These are phyloP conservation scores for Sugiyamaella pinicola DNA, from an alignment of 1,139 yeast species.

Conservation along the genomic window DNA sequence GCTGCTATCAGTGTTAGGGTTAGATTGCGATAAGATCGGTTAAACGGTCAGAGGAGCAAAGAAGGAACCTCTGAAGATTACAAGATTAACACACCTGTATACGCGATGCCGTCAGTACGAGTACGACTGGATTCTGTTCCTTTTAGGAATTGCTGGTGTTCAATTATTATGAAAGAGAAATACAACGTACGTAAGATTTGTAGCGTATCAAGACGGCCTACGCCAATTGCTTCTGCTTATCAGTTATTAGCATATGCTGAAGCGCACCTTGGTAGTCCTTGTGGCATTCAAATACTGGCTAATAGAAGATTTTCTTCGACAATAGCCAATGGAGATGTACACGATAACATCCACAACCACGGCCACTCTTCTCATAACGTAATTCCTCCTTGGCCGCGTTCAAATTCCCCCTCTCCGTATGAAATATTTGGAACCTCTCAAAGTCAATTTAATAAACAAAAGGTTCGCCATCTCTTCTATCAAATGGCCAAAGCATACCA, in stretches of 20 bases:
- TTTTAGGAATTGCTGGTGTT: neutral
- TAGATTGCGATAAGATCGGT: too few relatives aligned
- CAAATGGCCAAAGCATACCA: slow-evolving; percentile 79
- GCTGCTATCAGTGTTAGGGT: too few relatives aligned
- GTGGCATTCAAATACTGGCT: neutral
- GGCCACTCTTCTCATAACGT: neutral
- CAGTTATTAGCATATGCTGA: neutral
- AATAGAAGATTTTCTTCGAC: slow-evolving; percentile 4
- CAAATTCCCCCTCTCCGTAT: slow-evolving; percentile 68
- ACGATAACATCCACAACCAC: neutral
- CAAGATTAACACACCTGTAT: too few relatives aligned
- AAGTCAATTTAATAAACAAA: slow-evolving; percentile 44
- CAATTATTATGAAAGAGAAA: neutral
- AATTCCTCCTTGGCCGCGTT: slow-evolving; percentile 57
- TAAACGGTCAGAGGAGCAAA: too few relatives aligned
- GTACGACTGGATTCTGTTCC: neutral
- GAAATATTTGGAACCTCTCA: slow-evolving; percentile 60
- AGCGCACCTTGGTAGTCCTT: neutral
- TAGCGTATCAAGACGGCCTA: neutral
- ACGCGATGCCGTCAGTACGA: neutral
- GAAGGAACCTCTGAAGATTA: too few relatives aligned
- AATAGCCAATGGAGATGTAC: neutral
- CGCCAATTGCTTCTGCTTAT: neutral
- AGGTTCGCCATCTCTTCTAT: slow-evolving; percentile 59
- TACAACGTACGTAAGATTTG: neutral